Evolutionary conservation across 2,329 filamentous ascomycete genomes (phyloP), one percentile per base, ranked within the genome.

Genomic region (Aspergillus flavus): DNA sequence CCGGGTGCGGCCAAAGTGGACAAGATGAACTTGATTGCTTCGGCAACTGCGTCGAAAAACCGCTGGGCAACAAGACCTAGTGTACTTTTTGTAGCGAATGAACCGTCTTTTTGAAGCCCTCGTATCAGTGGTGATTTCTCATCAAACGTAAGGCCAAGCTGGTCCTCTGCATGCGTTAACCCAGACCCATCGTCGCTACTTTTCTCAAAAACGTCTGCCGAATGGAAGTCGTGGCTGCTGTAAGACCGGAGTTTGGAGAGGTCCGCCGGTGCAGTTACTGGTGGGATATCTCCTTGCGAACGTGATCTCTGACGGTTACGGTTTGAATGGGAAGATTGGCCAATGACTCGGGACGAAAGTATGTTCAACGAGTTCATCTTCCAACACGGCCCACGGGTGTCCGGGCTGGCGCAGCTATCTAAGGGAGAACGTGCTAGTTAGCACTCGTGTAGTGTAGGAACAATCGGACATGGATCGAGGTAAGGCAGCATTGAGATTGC

Each of bases 331-430:
- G 85, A 82, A 68, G 85, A 84, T 75, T 83, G 83, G 75, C 86
- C 86, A 75, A 89, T 86, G 77, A 94, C 91, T 82, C 91, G 90
- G 78, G 92, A 89, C 75, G 93, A 95, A 78, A 97, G 88, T 79
- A 97, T 92, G 83, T 95, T 96, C 84, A 97, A 85, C 74, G 94
- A 96, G 89, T 97, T 97, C 94, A 97, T 97, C 82, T 86, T 91
- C 84, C 80, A 79, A 75, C 73, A 70, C 69, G 74, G 76, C 81
- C 80, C 82, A 84, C 84, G 75, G 76, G 79, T 75, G 70, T 72
- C 72, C 68, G 69, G 69, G 73, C 68, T 69, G 71, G 72, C 74
- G 71, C 75, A 73, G 72, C 64, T 72, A 69, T 78, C 75, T 78
- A 56, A 48, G 61, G 52, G 54, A 41, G 34, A 36, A 45, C 34